phyloP scores from a whole-genome alignment of 805 yeast species.

The Yarrowia deformans region DNA sequence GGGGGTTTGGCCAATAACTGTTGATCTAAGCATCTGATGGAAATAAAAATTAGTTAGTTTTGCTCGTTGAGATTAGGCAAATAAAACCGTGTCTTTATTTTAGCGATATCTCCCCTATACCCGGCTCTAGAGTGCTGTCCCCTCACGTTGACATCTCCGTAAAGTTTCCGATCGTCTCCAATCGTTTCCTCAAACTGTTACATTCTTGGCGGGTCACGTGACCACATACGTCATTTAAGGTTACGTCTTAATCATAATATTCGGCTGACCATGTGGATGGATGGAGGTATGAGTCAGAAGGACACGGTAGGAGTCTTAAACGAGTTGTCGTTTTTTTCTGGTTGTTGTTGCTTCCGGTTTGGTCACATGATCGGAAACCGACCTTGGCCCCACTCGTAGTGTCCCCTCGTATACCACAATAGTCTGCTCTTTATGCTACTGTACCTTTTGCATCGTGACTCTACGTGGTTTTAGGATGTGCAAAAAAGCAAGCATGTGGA shows the following conservation, averaged over 20 bases:
- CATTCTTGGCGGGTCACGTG: constrained; percentile 5
- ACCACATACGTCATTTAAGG: neutral
- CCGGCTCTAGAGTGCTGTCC: too few species aligned
- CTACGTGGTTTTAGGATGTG: constrained; percentile 5
- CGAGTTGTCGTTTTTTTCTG: neutral
- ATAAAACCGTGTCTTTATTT: neutral
- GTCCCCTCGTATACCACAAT: too few species aligned
- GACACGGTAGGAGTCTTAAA: neutral
- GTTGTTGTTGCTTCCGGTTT: too few species aligned
- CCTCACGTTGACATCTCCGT: neutral
- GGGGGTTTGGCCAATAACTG: too few species aligned
- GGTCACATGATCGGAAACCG: neutral
- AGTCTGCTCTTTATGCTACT: neutral
- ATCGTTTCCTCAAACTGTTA: neutral
- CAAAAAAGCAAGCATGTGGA: constrained; percentile 8
- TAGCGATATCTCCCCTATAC: neutral
- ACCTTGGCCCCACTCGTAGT: too few species aligned
- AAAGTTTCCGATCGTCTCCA: neutral
- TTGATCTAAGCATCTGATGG: neutral
- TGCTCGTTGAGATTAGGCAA: neutral
- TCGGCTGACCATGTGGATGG: neutral
- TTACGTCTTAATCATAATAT: neutral
- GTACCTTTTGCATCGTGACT: constrained; percentile 3
- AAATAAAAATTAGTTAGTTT: too few species aligned
- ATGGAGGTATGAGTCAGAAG: neutral